Evolutionary conservation across 805 yeast species (phyloP).

Genomic region (Zygosaccharomyces gambellarensis): DNA sequence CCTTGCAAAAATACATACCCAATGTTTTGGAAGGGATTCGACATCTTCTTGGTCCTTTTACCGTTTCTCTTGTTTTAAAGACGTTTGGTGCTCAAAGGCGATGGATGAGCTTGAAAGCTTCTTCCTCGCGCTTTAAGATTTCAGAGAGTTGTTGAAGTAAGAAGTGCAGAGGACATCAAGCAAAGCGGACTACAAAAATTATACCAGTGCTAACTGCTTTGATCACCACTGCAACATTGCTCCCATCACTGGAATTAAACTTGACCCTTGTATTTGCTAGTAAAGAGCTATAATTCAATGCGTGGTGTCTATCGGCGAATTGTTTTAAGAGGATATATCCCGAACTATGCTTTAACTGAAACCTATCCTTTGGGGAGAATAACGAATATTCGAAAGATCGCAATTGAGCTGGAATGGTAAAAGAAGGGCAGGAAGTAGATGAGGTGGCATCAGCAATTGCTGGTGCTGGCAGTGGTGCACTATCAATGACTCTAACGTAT

Average conservation of each 20-base stretch:
- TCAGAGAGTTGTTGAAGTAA: not conserved
- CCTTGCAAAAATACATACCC: slow-evolving; percentile 27
- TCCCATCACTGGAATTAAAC: no score
- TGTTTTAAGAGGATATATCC: no score
- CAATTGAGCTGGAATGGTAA: slow-evolving; percentile 3
- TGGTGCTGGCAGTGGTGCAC: slow-evolving; percentile 91
- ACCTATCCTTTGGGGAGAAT: not conserved
- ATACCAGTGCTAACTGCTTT: no score
- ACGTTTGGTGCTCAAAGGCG: not conserved
- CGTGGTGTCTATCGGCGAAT: no score
- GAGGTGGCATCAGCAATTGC: slow-evolving; percentile 81
- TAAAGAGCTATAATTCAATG: no score
- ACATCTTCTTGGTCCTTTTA: slow-evolving; percentile 3
- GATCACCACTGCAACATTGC: no score
- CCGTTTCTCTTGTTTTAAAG: not conserved
- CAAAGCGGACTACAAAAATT: no score
- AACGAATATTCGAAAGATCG: not conserved
- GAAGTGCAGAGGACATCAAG: no score
- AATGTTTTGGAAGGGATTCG: slow-evolving; percentile 25
- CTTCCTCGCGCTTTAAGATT: not conserved
- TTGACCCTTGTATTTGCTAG: no score
- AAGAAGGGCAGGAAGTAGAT: slow-evolving; percentile 13
- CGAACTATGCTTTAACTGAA: no score
- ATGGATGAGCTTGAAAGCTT: not conserved
- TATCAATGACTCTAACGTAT: slow-evolving; percentile 81